These are phyloP conservation scores for Boletus bicolor DNA, from an alignment of 768 basidiomycete species.

Conservation along the genomic window DNA sequence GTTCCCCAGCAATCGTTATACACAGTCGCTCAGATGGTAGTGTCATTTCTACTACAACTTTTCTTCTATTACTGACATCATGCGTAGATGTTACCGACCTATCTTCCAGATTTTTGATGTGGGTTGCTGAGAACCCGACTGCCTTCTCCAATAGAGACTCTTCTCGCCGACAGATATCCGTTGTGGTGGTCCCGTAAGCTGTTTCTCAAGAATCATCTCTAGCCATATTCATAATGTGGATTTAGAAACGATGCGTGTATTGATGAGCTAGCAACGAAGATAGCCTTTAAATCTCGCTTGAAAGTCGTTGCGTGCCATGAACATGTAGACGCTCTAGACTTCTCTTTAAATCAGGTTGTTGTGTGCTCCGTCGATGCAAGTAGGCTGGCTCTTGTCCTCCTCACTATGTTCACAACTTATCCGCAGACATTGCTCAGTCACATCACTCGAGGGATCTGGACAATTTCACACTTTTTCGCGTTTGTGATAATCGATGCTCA, in stretches of 20 bases:
- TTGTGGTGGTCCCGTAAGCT: conserved; percentile 22
- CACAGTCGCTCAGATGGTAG: conserved; percentile 19
- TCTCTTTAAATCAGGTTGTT: conserved; percentile 33
- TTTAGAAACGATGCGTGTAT: conserved; percentile 11
- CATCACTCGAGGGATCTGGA: conserved; percentile 35
- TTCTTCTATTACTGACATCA: neutral
- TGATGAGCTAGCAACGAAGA: conserved; percentile 15
- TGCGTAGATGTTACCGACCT: conserved; percentile 18
- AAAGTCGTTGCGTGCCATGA: conserved; percentile 14
- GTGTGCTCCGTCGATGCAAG: conserved; percentile 42
- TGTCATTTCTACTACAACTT: neutral
- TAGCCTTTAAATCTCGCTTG: conserved; percentile 17
- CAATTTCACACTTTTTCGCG: conserved; percentile 43
- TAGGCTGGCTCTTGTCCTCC: conserved; percentile 4
- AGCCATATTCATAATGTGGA: neutral
- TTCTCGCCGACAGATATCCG: conserved; percentile 10
- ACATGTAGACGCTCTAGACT: conserved; percentile 14
- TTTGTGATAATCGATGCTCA: conserved; percentile 46
- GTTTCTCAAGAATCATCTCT: neutral
- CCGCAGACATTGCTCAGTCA: conserved; percentile 41
- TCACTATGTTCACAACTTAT: conserved; percentile 3
- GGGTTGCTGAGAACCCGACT: conserved; percentile 7
- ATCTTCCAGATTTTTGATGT: conserved; percentile 18
- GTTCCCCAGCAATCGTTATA: conserved; percentile 19
- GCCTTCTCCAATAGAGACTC: neutral